Evolutionary conservation across 2,329 filamentous ascomycete species (phyloP), one percentile per base, ranked within the genome.

Genomic region (Fusarium hainanense): DNA sequence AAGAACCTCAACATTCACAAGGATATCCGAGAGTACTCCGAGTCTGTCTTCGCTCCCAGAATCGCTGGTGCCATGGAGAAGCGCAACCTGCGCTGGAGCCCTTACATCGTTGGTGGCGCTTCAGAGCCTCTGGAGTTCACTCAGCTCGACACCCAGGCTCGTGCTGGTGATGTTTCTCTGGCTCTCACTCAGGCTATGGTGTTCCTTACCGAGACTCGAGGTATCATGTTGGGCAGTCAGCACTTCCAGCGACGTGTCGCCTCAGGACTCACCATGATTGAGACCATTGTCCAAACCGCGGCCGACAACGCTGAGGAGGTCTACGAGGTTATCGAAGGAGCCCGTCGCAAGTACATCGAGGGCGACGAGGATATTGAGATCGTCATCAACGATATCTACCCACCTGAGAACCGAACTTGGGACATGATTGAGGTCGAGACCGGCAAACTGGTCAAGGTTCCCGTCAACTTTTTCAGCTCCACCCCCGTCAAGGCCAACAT

Each of bases 191-290:
- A 77, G 10, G 60, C 75, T 0, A 63, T 77, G 37, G 72, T 77
- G 0, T 75, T 77, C 4, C 63, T 77, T 2, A 70, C 71, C 3
- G 75, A 77, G 48, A 75, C 70, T 0, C 57, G 75, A n/a, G 75
- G 75, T 1, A 76, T 78, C 2, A 75, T 71, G 54, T 60, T 79
- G 2, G 77, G 75, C 1, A 66, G 73, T n/a, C 77, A 77, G 51
- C 76, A 79, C 40, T 77, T 78, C 5, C 77, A 79, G 52, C 73
- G 75, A 0, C 77, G 77, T 25, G 77, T 78, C 5, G 74, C 74
- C 18, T 70, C 75, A 3, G 70, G 68, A 6, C 40, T 77, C 10
- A 68, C 66, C 1, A 77, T 73, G 71, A 60, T 77, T 2, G 63
- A 71, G 7, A 54, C 73, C 1, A 63, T 77, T 6, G 47, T 77